These are phyloP conservation scores for Ajuga reptans DNA, from an alignment of 305 asterid species.

Conservation along the genomic window DNA sequence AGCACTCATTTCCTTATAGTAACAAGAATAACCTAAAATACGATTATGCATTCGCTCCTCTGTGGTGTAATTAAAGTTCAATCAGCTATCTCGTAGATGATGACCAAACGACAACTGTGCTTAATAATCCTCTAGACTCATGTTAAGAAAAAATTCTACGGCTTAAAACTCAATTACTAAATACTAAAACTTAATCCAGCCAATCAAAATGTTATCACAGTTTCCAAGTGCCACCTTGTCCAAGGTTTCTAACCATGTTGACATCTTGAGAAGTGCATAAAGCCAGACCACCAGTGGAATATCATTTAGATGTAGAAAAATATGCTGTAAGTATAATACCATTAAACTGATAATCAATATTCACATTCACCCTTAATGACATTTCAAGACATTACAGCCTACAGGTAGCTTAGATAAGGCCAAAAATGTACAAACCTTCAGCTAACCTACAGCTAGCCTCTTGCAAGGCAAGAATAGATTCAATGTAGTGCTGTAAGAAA, in stretches of 20 bases:
- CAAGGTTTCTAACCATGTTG: background rate
- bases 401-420: conserved; percentile 18
- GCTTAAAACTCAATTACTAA: background rate
- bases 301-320: background rate
- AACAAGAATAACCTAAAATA: background rate
- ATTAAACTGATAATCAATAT: background rate
- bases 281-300: background rate
- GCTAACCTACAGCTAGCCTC: conserved; percentile 61
- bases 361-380: conserved; percentile 1
- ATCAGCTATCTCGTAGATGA: background rate
- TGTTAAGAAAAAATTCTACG: background rate
- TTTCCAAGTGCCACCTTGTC: background rate
- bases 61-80: background rate
- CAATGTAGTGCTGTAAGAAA: conserved; percentile 79
- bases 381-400: conserved; percentile 6
- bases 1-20: background rate
- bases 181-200: conserved; percentile 2
- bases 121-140: background rate
- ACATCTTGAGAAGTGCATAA: background rate
- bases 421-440: conserved; percentile 49
- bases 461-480: conserved; percentile 85
- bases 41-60: background rate
- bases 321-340: background rate
- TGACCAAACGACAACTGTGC: background rate
- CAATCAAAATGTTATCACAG: background rate